Conservation (phyloP, 1,284 basidiomycete species). For the Leucoagaricus sp. region DNA sequence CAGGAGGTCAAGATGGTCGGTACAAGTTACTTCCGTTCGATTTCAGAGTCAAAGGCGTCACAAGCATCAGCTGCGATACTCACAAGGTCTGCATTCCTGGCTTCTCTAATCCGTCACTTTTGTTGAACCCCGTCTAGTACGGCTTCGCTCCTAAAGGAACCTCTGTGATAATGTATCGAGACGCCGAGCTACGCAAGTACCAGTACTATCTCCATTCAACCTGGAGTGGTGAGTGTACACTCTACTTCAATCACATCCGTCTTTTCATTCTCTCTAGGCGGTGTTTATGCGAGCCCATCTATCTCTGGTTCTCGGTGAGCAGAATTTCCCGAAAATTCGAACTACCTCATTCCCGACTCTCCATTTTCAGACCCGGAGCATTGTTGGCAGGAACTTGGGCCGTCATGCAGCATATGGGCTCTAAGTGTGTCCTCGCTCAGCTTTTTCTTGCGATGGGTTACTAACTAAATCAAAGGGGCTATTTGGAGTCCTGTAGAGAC, state of each 20-base stretch:
- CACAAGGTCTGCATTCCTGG: constrained; percentile 65
- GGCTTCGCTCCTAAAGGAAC: constrained; percentile 90
- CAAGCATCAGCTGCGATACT: constrained; percentile 89
- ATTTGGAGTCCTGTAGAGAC: constrained; percentile 82
- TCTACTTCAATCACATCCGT: background rate
- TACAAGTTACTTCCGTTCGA: constrained; percentile 73
- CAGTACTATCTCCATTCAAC: constrained; percentile 85
- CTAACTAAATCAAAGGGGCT: constrained; percentile 68
- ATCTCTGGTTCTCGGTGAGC: constrained; percentile 85
- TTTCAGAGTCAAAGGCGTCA: constrained; percentile 89
- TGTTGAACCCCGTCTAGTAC: constrained; percentile 47
- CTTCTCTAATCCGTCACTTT: background rate
- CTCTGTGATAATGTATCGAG: constrained; percentile 93
- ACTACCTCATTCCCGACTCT: background rate
- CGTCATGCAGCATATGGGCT: constrained; percentile 91
- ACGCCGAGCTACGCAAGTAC: constrained; percentile 68
- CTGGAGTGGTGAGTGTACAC: constrained; percentile 63
- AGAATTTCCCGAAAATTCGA: background rate
- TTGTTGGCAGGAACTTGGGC: constrained; percentile 97
- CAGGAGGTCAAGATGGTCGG: constrained; percentile 49
- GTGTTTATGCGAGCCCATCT: constrained; percentile 83
- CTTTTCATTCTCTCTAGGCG: constrained; percentile 43
- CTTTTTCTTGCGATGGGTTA: background rate
- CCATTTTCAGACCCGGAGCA: constrained; percentile 72
- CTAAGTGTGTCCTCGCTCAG: constrained; percentile 51